A percentile compares a stretch with the other conserved stretches of the same genome.
Conservation (phyloP, 768 basidiomycete species). For the Lactifluus rugatus region DNA sequence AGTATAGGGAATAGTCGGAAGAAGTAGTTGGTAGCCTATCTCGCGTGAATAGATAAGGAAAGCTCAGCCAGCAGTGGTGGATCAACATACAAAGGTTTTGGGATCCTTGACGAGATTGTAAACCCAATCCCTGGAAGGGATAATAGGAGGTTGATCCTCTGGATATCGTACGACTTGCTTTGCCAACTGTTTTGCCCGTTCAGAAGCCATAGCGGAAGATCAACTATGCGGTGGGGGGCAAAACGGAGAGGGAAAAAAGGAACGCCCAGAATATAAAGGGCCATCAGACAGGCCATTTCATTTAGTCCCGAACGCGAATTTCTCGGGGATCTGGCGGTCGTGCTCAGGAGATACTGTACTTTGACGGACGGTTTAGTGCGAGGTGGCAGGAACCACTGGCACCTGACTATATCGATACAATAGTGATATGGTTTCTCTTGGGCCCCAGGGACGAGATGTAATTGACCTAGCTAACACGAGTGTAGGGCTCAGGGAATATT, state of each 20-base stretch:
- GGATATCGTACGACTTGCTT: conserved; percentile 54
- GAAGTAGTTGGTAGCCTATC: conserved; percentile 55
- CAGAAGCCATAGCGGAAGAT: conserved; percentile 28
- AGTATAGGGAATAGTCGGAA: conserved; percentile 73
- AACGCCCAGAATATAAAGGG: not conserved
- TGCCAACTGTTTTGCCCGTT: conserved; percentile 36
- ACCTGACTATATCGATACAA: too few species aligned
- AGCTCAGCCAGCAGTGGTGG: not conserved
- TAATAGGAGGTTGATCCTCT: conserved; percentile 47
- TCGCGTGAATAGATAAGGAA: conserved; percentile 7
- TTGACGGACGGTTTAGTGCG: too few species aligned
- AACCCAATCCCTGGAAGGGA: conserved; percentile 52
- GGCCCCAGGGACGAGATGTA: too few species aligned
- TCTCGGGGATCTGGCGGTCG: not conserved
- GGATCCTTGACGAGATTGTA: conserved; percentile 35
- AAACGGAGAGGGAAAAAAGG: not conserved
- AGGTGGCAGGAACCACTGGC: too few species aligned
- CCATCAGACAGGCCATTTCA: not conserved
- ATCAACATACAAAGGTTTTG: conserved; percentile 37
- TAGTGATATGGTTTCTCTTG: too few species aligned
- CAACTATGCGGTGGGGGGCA: not conserved
- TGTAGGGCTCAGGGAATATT: not conserved
- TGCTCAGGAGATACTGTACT: too few species aligned
- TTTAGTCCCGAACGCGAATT: not conserved
- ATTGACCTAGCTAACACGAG: too few species aligned